Evolutionary conservation across 345 rosid species (phyloP).

Genomic region (Citrus cavaleriei): DNA sequence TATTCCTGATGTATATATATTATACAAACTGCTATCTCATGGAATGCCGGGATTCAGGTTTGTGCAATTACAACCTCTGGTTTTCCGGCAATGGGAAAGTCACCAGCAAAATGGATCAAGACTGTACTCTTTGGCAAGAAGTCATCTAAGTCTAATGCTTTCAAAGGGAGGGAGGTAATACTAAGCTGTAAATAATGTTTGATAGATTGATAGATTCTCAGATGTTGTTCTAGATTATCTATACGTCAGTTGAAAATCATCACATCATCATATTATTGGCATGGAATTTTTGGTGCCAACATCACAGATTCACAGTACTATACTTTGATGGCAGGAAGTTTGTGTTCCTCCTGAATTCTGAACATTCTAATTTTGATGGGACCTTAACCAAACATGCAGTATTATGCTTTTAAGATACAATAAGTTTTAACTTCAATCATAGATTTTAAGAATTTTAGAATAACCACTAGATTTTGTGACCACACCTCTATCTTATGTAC

Average conservation of each 20-base stretch:
- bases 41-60: conserved; percentile 19
- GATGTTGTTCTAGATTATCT: not conserved
- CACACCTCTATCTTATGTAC: not conserved
- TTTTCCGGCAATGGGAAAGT: conserved; percentile 57
- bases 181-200: not conserved
- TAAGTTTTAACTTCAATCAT: not conserved
- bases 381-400: not conserved
- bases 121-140: conserved; percentile 78
- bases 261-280: not conserved
- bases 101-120: conserved; percentile 85
- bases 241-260: not conserved
- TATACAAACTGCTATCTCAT: not conserved
- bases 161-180: conserved; percentile 67
- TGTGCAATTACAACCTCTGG: conserved; percentile 17
- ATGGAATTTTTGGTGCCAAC: not conserved
- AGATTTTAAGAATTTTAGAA: not conserved
- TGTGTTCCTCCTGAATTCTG: not conserved
- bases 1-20: not conserved
- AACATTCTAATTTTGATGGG: not conserved
- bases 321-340: not conserved
- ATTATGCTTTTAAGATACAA: not conserved
- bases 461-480: not conserved
- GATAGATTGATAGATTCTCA: not conserved
- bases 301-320: not conserved
- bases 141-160: conserved; percentile 53